Conservation (phyloP, 2,329 filamentous ascomycete species). For the Aspergillus fumigatus region DNA sequence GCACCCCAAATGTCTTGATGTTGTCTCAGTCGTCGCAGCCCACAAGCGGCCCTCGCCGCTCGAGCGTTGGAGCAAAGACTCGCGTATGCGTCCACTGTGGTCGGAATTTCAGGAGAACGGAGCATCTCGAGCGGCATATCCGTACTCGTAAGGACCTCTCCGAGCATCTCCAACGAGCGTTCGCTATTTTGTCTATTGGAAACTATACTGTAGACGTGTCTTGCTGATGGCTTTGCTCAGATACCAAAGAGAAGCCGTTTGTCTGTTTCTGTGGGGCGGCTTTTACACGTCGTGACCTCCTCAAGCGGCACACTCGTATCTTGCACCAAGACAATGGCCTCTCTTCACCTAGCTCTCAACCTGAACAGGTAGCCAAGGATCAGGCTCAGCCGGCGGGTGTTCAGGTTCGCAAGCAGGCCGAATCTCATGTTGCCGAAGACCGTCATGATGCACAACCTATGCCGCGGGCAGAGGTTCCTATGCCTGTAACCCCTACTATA, state of each 20-base stretch:
- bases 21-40: constrained; percentile 28
- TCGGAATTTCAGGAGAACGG: constrained; percentile 30
- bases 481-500: constrained; percentile 17
- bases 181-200: neutral
- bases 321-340: constrained; percentile 27
- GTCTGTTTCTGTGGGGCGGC: constrained; percentile 34
- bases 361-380: constrained; percentile 15
- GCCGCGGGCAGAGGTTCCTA: constrained; percentile 17
- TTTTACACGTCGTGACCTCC: constrained; percentile 32
- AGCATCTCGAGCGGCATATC: constrained; percentile 34
- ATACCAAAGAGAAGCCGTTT: constrained; percentile 35
- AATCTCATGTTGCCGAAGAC: constrained; percentile 11
- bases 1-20: constrained; percentile 25
- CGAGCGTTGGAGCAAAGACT: constrained; percentile 24
- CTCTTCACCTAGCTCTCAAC: constrained; percentile 26
- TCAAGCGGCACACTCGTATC: constrained; percentile 32
- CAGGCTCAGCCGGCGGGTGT: constrained; percentile 17
- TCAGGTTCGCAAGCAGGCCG: constrained; percentile 15
- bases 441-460: constrained; percentile 5
- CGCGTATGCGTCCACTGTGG: constrained; percentile 32
- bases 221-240: constrained; percentile 16
- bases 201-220: neutral
- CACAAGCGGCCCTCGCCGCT: constrained; percentile 19
- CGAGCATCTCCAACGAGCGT: neutral
- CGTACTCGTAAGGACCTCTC: constrained; percentile 28